These are phyloP conservation scores for Aureobasidium sp. DNA, from an alignment of 2,329 filamentous ascomycete species.

Conservation along the genomic window DNA sequence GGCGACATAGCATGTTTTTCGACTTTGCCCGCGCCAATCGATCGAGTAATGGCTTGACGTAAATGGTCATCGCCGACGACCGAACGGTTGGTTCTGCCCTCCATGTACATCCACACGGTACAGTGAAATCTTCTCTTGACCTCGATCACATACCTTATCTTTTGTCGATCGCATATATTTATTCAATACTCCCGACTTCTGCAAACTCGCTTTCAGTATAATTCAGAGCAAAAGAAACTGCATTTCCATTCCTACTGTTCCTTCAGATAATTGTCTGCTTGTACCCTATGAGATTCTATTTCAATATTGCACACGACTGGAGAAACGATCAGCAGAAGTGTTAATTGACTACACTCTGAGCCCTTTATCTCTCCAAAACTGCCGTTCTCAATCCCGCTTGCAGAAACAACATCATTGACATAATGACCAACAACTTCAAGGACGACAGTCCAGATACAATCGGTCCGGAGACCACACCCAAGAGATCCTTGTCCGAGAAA, in stretches of 20 bases:
- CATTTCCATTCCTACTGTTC: not conserved
- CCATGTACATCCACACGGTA: conserved; percentile 1
- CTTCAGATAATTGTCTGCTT: not conserved
- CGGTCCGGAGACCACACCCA: conserved; percentile 32
- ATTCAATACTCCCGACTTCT: not conserved
- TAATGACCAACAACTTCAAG: conserved; percentile 21
- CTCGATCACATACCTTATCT: conserved; percentile 7
- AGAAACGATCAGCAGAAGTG: conserved; percentile 13
- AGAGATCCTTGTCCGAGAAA: conserved; percentile 34
- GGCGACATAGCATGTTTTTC: not conserved
- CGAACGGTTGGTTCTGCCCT: not conserved
- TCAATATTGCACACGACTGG: conserved; percentile 22
- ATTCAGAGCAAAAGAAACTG: not conserved
- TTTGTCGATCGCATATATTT: not conserved
- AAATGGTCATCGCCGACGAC: conserved; percentile 10
- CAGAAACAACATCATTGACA: not conserved
- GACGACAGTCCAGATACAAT: conserved; percentile 38
- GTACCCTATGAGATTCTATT: conserved; percentile 17
- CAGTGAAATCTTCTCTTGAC: conserved; percentile 2
- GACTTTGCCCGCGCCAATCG: not conserved
- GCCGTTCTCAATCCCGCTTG: not conserved
- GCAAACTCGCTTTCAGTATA: not conserved
- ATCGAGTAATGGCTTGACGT: conserved; percentile 6
- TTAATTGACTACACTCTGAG: not conserved
- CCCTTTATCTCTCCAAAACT: not conserved